Evolutionary conservation across 2,329 filamentous ascomycete species (phyloP).

Genomic region (Ophiostoma quercus): DNA sequence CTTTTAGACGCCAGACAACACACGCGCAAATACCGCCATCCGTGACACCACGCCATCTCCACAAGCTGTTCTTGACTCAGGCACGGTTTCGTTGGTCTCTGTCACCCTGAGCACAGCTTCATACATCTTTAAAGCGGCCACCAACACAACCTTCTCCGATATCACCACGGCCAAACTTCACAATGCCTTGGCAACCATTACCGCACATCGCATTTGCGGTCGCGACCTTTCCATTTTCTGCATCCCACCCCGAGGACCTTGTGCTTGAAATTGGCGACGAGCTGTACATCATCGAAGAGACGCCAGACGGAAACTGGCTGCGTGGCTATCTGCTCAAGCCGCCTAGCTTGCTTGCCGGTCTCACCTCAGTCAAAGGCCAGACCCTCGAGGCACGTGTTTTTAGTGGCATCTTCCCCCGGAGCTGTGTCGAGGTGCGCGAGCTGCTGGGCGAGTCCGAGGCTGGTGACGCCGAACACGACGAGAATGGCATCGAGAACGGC

Average conservation of each 20-base stretch:
- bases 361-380: constrained; percentile 87
- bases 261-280: constrained; percentile 97
- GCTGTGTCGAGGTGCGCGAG: constrained; percentile 91
- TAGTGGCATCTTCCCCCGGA: constrained; percentile 94
- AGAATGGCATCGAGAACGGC: constrained; percentile 36
- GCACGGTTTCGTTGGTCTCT: background rate
- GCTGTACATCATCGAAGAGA: constrained; percentile 97
- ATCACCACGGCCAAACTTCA: constrained; percentile 21
- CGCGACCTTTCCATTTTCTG: constrained; percentile 88
- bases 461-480: constrained; percentile 42
- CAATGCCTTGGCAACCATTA: constrained; percentile 95
- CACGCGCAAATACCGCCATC: background rate
- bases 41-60: background rate
- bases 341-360: constrained; percentile 81
- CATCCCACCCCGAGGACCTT: constrained; percentile 80
- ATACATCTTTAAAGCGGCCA: background rate
- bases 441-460: constrained; percentile 71
- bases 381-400: constrained; percentile 94
- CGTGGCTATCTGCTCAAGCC: constrained; percentile 93
- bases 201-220: constrained; percentile 97
- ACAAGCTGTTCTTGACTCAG: background rate
- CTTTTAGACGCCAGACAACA: background rate
- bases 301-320: constrained; percentile 85
- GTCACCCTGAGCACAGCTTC: background rate
- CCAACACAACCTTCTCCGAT: background rate